These are phyloP conservation scores for Kuraishia piskuri DNA, from an alignment of 805 yeast genomes.

Conservation along the genomic window DNA sequence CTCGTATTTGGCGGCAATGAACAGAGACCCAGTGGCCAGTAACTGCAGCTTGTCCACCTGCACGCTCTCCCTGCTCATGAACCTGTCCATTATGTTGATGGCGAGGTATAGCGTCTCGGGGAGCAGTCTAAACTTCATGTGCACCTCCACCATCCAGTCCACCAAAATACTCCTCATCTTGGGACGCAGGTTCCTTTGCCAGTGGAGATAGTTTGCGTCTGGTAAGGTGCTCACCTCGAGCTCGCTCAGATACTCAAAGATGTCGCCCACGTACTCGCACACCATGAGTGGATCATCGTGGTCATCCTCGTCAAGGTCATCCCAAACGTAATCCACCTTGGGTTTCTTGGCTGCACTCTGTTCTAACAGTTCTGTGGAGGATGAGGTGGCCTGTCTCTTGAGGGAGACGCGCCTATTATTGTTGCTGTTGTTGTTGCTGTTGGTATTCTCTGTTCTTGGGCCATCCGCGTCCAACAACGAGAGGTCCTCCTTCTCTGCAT, in stretches of 20 bases:
- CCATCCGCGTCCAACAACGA: not conserved
- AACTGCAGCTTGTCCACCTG: conserved; percentile 76
- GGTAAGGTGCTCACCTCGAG: conserved; percentile 70
- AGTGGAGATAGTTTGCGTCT: conserved; percentile 53
- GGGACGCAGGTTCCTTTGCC: conserved; percentile 65
- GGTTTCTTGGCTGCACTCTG: conserved; percentile 20
- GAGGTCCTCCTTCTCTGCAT: not conserved
- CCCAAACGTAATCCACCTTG: conserved; percentile 47
- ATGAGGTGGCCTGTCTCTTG: conserved; percentile 50
- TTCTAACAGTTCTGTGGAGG: conserved; percentile 30
- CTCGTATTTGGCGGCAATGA: conserved; percentile 89
- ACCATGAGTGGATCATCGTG: conserved; percentile 78
- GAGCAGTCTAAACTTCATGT: conserved; percentile 67
- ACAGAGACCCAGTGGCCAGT: conserved; percentile 76
- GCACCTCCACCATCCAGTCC: conserved; percentile 94
- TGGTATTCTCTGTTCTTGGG: not conserved
- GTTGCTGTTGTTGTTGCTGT: conserved; percentile 2
- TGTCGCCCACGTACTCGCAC: conserved; percentile 83
- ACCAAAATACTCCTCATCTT: conserved; percentile 78
- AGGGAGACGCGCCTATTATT: conserved; percentile 17
- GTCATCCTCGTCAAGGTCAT: conserved; percentile 66
- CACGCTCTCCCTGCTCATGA: conserved; percentile 65
- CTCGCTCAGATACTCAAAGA: conserved; percentile 69
- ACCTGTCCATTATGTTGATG: conserved; percentile 81
- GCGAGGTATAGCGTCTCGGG: conserved; percentile 85